Percentiles rank a stretch among this genome's conserved stretches.
Evolutionary conservation across 257 asterid genomes (phyloP).

Genomic region (Jacaranda mimosifolia): DNA sequence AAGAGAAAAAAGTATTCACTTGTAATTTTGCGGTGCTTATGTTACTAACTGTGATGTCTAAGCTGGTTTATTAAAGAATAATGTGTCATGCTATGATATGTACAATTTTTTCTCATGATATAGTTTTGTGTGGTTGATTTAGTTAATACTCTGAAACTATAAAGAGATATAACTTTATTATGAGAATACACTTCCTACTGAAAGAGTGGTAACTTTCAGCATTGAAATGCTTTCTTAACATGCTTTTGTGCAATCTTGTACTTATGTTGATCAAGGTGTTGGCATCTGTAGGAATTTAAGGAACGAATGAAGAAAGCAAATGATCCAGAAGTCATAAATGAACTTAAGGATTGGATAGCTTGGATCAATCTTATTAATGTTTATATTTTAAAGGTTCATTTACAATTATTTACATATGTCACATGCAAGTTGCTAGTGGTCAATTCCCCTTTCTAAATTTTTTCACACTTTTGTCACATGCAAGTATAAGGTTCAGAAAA

Average conservation of each 20-base stretch:
- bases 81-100: not conserved
- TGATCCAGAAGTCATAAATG: conserved; percentile 60
- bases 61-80: conserved; percentile 2
- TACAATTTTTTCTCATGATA: conserved; percentile 18
- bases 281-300: conserved; percentile 64
- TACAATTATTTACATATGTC: not conserved
- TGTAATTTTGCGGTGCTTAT: not conserved
- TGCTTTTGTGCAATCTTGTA: conserved; percentile 12
- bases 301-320: conserved; percentile 70
- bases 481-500: not conserved
- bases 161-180: conserved; percentile 91
- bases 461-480: too few species aligned
- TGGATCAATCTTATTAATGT: conserved; percentile 52
- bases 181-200: conserved; percentile 79
- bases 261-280: conserved; percentile 27
- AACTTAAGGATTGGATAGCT: conserved; percentile 57
- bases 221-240: conserved; percentile 16
- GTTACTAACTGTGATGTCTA: not conserved
- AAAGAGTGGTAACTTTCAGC: conserved; percentile 66
- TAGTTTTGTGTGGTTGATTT: conserved; percentile 6
- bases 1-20: too few species aligned
- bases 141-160: conserved; percentile 34
- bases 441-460: not conserved
- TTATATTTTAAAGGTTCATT: conserved; percentile 5
- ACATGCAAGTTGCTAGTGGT: conserved; percentile 12